Evolutionary conservation across 2,329 filamentous ascomycete genomes (phyloP).

Genomic region (Coleophoma crateriformis): DNA sequence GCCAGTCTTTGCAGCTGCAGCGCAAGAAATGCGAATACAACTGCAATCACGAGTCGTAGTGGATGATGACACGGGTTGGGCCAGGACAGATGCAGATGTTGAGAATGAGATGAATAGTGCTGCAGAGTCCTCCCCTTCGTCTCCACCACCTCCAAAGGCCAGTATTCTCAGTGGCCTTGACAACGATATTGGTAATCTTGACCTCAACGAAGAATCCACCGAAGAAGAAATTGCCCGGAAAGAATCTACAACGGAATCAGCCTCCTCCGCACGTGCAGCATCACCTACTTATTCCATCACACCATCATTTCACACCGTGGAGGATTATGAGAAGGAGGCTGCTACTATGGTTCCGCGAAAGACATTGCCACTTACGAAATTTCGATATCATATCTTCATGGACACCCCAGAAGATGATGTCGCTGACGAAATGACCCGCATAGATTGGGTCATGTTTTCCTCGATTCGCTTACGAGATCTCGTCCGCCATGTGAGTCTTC

Average conservation of each 20-base stretch:
- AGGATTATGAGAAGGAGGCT: conserved; percentile 78
- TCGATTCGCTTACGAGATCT: conserved; percentile 90
- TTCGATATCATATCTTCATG: conserved; percentile 88
- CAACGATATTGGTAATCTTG: conserved; percentile 9
- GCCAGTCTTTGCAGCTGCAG: conserved; percentile 77
- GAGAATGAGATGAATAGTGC: conserved; percentile 17
- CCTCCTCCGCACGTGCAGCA: conserved; percentile 12
- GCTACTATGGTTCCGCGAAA: conserved; percentile 64
- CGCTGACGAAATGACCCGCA: conserved; percentile 85
- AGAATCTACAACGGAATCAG: conserved; percentile 17
- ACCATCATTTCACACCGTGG: conserved; percentile 54
- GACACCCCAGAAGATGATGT: conserved; percentile 78
- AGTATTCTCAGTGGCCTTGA: conserved; percentile 10
- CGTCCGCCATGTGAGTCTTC: conserved; percentile 82
- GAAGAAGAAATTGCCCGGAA: conserved; percentile 17
- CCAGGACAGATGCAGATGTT: conserved; percentile 65
- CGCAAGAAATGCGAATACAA: conserved; percentile 77
- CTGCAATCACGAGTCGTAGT: conserved; percentile 68
- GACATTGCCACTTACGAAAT: conserved; percentile 69
- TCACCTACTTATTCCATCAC: conserved; percentile 17
- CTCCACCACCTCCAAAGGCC: conserved; percentile 12
- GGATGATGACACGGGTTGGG: conserved; percentile 92
- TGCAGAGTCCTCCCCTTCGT: conserved; percentile 14
- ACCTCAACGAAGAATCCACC: conserved; percentile 12
- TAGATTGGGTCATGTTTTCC: conserved; percentile 98